Conservation (phyloP, 495 filamentous ascomycete genomes). For the Acidomyces sp. region DNA sequence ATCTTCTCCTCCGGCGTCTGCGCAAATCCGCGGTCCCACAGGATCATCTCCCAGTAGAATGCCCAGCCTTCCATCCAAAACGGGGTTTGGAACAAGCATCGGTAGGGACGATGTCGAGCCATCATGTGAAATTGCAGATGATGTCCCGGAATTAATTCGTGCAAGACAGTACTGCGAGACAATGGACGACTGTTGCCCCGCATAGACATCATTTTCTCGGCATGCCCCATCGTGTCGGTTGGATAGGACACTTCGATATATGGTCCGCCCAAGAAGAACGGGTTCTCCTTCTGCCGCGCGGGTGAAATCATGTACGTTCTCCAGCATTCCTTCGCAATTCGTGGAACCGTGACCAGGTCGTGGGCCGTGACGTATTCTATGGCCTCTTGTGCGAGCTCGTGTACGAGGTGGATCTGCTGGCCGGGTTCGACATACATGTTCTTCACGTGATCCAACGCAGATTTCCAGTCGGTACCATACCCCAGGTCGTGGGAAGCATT, state of each 20-base stretch:
- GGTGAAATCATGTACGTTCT: constrained; percentile 42
- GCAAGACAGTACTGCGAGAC: constrained; percentile 32
- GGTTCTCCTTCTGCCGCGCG: constrained; percentile 27
- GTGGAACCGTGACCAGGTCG: constrained; percentile 39
- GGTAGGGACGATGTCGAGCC: constrained; percentile 33
- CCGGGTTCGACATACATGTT: constrained; percentile 37
- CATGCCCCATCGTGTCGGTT: constrained; percentile 35
- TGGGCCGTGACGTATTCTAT: constrained; percentile 33
- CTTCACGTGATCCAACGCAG: constrained; percentile 40
- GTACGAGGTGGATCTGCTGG: constrained; percentile 35
- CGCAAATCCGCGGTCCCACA: constrained; percentile 28
- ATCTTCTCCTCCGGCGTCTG: constrained; percentile 35
- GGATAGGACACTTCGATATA: constrained; percentile 40
- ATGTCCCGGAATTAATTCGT: constrained; percentile 44
- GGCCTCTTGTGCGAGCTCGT: constrained; percentile 30
- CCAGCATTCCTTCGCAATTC: constrained; percentile 35
- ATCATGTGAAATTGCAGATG: constrained; percentile 37
- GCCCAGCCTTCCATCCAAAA: constrained; percentile 45
- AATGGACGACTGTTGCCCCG: constrained; percentile 42
- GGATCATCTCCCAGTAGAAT: constrained; percentile 42
- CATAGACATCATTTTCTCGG: constrained; percentile 39
- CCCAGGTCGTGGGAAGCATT: constrained; percentile 27
- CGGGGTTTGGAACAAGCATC: constrained; percentile 36
- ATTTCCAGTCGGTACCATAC: constrained; percentile 29
- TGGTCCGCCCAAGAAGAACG: constrained; percentile 41